Percentiles rank a stretch among this genome's conserved stretches.
These are phyloP conservation scores for Debaryomyces sp. DNA, from an alignment of 1,139 yeast genomes.

Conservation along the genomic window DNA sequence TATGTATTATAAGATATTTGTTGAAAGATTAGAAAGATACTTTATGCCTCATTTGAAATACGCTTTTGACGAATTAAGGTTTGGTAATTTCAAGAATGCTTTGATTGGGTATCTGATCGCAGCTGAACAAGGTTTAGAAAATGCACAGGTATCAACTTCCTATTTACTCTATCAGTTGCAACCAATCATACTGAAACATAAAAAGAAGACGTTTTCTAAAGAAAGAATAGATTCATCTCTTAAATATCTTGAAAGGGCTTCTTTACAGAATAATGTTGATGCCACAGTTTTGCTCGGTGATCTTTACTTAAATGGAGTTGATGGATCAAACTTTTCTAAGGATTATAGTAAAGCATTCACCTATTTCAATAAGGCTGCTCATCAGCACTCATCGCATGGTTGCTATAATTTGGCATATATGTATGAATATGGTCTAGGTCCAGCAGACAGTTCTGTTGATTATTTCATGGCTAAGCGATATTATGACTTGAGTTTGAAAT, in stretches of 20 bases:
- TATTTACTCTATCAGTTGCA: conserved; percentile 69
- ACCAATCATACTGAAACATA: conserved; percentile 35
- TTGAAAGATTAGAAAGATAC: conserved; percentile 57
- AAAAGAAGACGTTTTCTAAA: conserved; percentile 25
- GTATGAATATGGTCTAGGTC: conserved; percentile 86
- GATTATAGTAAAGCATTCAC: conserved; percentile 61
- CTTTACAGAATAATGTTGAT: conserved; percentile 66
- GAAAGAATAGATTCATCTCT: conserved; percentile 58
- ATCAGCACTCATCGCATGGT: conserved; percentile 66
- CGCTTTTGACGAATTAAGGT: conserved; percentile 62
- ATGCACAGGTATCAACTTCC: conserved; percentile 81
- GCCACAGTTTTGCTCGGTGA: conserved; percentile 82
- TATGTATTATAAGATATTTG: conserved; percentile 51
- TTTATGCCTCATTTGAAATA: conserved; percentile 63
- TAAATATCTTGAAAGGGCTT: conserved; percentile 69
- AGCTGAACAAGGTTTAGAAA: conserved; percentile 84
- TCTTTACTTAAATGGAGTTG: conserved; percentile 55
- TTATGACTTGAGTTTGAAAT: conserved; percentile 60
- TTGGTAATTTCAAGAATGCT: conserved; percentile 65
- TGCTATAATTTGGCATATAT: conserved; percentile 83
- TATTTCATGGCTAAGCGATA: conserved; percentile 81
- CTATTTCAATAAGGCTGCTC: conserved; percentile 66
- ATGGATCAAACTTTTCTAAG: conserved; percentile 28
- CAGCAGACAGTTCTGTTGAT: conserved; percentile 57
- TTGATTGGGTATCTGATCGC: conserved; percentile 78